Conservation (phyloP, 2,329 filamentous ascomycete species). For the Taxawa tesnikishii region DNA sequence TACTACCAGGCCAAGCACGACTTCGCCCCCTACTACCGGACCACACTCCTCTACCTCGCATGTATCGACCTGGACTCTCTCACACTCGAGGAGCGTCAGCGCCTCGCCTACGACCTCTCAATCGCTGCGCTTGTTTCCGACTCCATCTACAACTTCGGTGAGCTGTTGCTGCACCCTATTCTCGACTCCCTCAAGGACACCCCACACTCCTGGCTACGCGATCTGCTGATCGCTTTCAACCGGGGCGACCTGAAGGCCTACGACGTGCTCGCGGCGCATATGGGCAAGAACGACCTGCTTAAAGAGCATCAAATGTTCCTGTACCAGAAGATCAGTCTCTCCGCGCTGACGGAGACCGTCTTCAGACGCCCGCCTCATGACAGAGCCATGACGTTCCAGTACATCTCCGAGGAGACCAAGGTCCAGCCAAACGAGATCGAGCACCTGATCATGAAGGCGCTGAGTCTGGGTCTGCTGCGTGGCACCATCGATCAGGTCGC, state of each 20-base stretch:
- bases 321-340: constrained; percentile 96
- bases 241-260: constrained; percentile 83
- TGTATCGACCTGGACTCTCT: constrained; percentile 79
- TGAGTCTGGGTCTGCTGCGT: constrained; percentile 78
- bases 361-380: constrained; percentile 94
- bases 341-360: constrained; percentile 87
- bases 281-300: constrained; percentile 68
- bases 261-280: constrained; percentile 58
- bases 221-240: constrained; percentile 97
- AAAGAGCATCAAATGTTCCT: constrained; percentile 71
- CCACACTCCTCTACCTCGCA: constrained; percentile 91
- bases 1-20: constrained; percentile 88
- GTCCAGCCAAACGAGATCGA: constrained; percentile 87
- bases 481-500: constrained; percentile 96
- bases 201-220: constrained; percentile 75
- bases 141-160: constrained; percentile 98
- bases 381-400: constrained; percentile 81
- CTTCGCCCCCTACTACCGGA: constrained; percentile 95
- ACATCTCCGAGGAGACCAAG: constrained; percentile 85
- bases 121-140: constrained; percentile 87
- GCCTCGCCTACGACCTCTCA: constrained; percentile 81
- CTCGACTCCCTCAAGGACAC: constrained; percentile 70
- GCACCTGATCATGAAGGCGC: constrained; percentile 97
- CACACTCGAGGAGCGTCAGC: constrained; percentile 60
- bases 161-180: constrained; percentile 94